Evolutionary conservation across 257 asterid genomes (phyloP), one percentile per base, ranked within the genome.

Genomic region (Phtheirospermum japonicum): DNA sequence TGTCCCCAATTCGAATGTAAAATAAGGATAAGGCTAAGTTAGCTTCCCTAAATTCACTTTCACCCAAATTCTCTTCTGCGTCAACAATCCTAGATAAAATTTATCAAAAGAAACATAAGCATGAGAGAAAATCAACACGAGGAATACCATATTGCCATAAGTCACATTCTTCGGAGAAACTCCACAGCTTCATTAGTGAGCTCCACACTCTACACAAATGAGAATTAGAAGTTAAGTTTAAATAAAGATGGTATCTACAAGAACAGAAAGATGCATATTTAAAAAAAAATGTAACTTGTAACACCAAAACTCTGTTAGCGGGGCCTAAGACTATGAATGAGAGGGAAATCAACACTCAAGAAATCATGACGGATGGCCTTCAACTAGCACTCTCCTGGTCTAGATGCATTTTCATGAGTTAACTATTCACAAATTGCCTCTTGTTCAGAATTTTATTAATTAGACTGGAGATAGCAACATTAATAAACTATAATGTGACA

Each of bases 21-120:
- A 86, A 87, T 52, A 85, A 79, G 16, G 95, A 87, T 76, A 87
- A 87, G 30, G 95, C 95, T 61, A 90, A 82, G 78, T 90, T 95
- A 61, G 97, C 95, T 80, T 90, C 97, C 75, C 97, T 80, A 31
- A 90, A 95, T 83, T 90, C 97, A 72, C 95, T 90, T 75, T 90
- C 97, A 6, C 97, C n/a, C n/a, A n/a, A n/a, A n/a, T n/a, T n/a
- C n/a, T n/a, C n/a, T n/a, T n/a, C n/a, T n/a, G n/a, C n/a, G n/a
- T n/a, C n/a, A n/a, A n/a, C n/a, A n/a, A n/a, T n/a, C n/a, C n/a
- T n/a, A n/a, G n/a, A n/a, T n/a, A n/a, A n/a, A n/a, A n/a, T n/a
- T n/a, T n/a, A 68, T 52, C 2, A 7, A 33, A 93, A 89, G 59
- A n/a, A n/a, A n/a, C n/a, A n/a, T n/a, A n/a, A n/a, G n/a, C n/a